Base-by-base conservation (phyloP, 148 eudicot genomes). In the Polygonum maritimum region DNA sequence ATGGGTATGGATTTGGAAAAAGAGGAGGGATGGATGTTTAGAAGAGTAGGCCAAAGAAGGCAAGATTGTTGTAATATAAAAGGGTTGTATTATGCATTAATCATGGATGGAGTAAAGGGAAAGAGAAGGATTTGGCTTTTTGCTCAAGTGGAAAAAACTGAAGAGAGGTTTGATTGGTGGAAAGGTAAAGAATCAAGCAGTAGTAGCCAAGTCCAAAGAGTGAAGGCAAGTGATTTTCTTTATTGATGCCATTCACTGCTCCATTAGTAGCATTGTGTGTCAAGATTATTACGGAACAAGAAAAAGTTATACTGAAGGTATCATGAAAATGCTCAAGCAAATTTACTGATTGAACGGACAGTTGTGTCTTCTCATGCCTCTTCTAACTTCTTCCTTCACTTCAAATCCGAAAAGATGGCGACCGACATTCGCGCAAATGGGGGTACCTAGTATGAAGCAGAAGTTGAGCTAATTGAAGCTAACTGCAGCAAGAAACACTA, bases 181-280 rank as follows among this genome's bases (percentile, higher is more conserved):
- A 78, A 83, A 81, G 85, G 88, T 67, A 80, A 89, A 86, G 97
- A 80, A 92, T 92, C 89, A 79, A 65, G 76, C 57, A 76, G 47
- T 44, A 6, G 72, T 80, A 71, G 88, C 73, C 74, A 79, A 78
- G 69, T 33, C 69, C 33, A 31, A 63, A 63, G 82, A 77, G 67
- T 35, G 77, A 85, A 86, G 87, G 95, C 93, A 92, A 92, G 93
- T 80, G 85, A 88, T 81, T 84, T 78, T 75, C 77, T 39, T 36
- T 54, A 44, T 52, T 74, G 79, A 51, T 65, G 39, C 78, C 78
- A 60, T 80, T 82, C 39, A 33, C 39, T 33, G 4, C 7, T 0
- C 18, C 18, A 13, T 14, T 14, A 4, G 16, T n/a, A 49, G 5
- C 6, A 16, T 16, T 49, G n/a, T 3, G 4, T 14, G 4, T 16